phyloP scores from a whole-genome alignment of 2,329 filamentous ascomycete genomes.

The Talaromyces pinophilus region DNA sequence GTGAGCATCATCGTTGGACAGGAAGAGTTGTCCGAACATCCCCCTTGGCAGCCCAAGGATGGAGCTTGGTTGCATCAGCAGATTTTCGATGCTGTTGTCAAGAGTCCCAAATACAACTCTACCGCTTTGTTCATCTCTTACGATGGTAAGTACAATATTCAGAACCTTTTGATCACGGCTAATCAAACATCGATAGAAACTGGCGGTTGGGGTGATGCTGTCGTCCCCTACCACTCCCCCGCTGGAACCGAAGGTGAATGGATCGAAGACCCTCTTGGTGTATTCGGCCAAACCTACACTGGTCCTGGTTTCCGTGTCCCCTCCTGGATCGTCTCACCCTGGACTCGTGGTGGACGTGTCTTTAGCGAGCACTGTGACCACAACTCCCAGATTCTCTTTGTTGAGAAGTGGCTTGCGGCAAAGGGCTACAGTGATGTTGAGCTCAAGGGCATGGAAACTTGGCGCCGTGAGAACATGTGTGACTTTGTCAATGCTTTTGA shows the following conservation, averaged over 20 bases:
- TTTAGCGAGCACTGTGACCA: slow-evolving; percentile 59
- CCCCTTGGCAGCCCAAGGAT: slow-evolving; percentile 55
- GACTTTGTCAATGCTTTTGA: slow-evolving; percentile 49
- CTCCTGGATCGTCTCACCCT: slow-evolving; percentile 59
- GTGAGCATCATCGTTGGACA: slow-evolving; percentile 55
- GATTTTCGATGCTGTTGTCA: slow-evolving; percentile 54
- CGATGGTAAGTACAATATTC: slow-evolving; percentile 42
- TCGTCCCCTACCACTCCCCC: slow-evolving; percentile 54
- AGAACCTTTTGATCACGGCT: no score
- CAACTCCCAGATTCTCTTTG: slow-evolving; percentile 57
- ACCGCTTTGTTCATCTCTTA: slow-evolving; percentile 42
- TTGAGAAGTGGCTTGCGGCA: slow-evolving; percentile 54
- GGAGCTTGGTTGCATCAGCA: slow-evolving; percentile 58
- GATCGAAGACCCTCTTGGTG: slow-evolving; percentile 50
- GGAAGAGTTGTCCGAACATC: slow-evolving; percentile 55
- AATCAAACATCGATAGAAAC: slow-evolving; percentile 42
- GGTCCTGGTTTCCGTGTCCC: slow-evolving; percentile 55
- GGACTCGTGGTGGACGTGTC: slow-evolving; percentile 56
- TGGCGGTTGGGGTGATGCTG: slow-evolving; percentile 58
- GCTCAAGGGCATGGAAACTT: slow-evolving; percentile 46
- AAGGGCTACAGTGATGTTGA: slow-evolving; percentile 45
- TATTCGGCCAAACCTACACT: slow-evolving; percentile 46
- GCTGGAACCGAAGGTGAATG: slow-evolving; percentile 55
- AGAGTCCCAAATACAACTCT: slow-evolving; percentile 52
- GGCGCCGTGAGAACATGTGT: slow-evolving; percentile 53